Base-by-base conservation (phyloP, 495 filamentous ascomycete genomes). In the Trichoderma gamsii region DNA sequence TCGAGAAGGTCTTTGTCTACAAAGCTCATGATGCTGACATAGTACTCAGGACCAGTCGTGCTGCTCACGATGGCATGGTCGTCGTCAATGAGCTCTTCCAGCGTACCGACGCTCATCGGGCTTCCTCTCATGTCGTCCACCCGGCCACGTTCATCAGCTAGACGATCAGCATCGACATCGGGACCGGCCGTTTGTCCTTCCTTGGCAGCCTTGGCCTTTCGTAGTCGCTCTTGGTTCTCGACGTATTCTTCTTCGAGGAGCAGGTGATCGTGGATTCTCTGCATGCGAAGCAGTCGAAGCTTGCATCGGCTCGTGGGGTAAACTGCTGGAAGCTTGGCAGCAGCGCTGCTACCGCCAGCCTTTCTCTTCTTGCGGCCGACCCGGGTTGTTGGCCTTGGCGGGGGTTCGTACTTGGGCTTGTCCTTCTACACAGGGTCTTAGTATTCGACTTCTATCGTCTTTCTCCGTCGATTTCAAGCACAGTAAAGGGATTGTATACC, bases 11-110 rank as follows among this genome's bases (percentile, higher is more conserved):
- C 95, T 80, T 99, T 99, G 82, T 99, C 95, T 49, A 99, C 95
- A 73, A 99, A 99, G 51, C 94, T 97, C 95, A 99, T 99, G 85
- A 99, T 99, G 65, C 93, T 97, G 69, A 99, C 95, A 77, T 99
- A 99, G 82, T 97, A 99, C 77, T 99, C 95, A 2, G 95, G 96
- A 0, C 95, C 95, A 15, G 96, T 97, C 4, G 96, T 94, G 76
- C 92, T 97, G 12, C 92, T 97, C 52, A 99, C 96, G 74, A 99
- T 99, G 68, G 95, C 95, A 75, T 99, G 95, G 80, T 99, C 95
- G 79, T 99, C 95, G 78, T 99, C 95, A 74, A 99, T 99, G 87
- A 99, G 90, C 81, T 99, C 95, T 79, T 98, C 95, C 73, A 99
- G 79, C 70, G 95, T 97, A 52, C 95, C 95, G 56, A 99, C 95